phyloP scores from a whole-genome alignment of 2,329 filamentous ascomycete genomes.

The Fusarium agapanthi region DNA sequence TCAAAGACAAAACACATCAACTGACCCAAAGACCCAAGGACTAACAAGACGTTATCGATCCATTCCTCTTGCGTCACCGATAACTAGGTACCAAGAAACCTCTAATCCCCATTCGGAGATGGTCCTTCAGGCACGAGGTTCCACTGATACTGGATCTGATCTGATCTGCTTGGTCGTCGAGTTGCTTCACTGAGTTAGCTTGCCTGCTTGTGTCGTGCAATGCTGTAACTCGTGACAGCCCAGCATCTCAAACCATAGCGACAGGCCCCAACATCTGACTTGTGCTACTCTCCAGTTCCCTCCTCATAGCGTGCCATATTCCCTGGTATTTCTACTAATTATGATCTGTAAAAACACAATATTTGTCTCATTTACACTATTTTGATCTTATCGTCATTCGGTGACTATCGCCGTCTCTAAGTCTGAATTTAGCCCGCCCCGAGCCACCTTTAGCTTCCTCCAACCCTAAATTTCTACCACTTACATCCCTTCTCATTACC shows the following conservation, averaged over 20 bases:
- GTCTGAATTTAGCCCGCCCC: not conserved
- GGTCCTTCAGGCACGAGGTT: constrained; percentile 13
- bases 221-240: constrained; percentile 29
- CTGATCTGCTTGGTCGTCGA: constrained; percentile 6
- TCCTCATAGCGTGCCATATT: not conserved
- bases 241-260: not conserved
- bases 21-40: constrained; percentile 14
- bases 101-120: constrained; percentile 32
- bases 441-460: constrained; percentile 3
- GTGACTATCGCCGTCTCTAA: constrained; percentile 5
- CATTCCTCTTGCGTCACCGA: constrained; percentile 30
- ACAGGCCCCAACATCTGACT: constrained; percentile 15
- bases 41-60: constrained; percentile 16
- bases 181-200: constrained; percentile 13
- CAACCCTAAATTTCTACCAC: constrained; percentile 22
- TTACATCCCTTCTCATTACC: not conserved
- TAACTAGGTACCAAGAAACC: constrained; percentile 4
- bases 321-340: not conserved
- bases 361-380: not conserved
- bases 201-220: constrained; percentile 8
- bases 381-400: not conserved
- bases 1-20: constrained; percentile 17
- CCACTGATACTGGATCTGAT: constrained; percentile 17
- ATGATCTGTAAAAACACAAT: not conserved
- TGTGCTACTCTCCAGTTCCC: not conserved